These are phyloP conservation scores for Dinochytrium kinnereticum DNA, from an alignment of 371 early-diverging fungal species.

Conservation along the genomic window DNA sequence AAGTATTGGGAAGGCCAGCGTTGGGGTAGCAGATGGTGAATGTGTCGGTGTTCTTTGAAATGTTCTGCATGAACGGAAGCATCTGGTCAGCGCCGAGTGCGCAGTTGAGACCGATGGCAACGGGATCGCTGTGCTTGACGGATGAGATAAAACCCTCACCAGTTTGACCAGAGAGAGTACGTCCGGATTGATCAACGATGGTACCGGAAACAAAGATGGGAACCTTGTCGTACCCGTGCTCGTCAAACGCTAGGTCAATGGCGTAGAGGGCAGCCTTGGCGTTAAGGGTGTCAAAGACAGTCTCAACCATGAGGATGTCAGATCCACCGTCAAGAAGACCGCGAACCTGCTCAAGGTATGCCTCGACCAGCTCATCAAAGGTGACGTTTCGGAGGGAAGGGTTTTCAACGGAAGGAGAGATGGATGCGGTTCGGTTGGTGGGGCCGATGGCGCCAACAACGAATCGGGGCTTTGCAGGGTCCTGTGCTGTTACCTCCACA, in stretches of 20 bases:
- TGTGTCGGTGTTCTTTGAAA: conserved; percentile 77
- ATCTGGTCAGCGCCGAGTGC: conserved; percentile 94
- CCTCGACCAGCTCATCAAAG: conserved; percentile 88
- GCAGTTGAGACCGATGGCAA: conserved; percentile 94
- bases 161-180: conserved; percentile 94
- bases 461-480: conserved; percentile 47
- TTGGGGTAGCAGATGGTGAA: conserved; percentile 94
- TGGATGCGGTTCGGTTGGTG: conserved; percentile 93
- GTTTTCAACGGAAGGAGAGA: conserved; percentile 94
- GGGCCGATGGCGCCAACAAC: conserved; percentile 89
- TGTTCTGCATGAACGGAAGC: conserved; percentile 91
- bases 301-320: conserved; percentile 90
- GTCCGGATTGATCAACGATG: conserved; percentile 95
- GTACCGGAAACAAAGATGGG: conserved; percentile 94
- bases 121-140: conserved; percentile 75
- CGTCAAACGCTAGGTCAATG: conserved; percentile 81
- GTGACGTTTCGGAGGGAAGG: conserved; percentile 92
- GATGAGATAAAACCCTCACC: conserved; percentile 93
- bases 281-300: conserved; percentile 94
- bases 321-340: conserved; percentile 92
- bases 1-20: conserved; percentile 69
- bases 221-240: conserved; percentile 71
- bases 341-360: conserved; percentile 86
- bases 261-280: conserved; percentile 93
- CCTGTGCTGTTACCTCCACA: conserved; percentile 58